Evolutionary conservation across 192 early-diverging fungal genomes (phyloP), one percentile per base, ranked within the genome.

Genomic region (Entomortierella parvispora): DNA sequence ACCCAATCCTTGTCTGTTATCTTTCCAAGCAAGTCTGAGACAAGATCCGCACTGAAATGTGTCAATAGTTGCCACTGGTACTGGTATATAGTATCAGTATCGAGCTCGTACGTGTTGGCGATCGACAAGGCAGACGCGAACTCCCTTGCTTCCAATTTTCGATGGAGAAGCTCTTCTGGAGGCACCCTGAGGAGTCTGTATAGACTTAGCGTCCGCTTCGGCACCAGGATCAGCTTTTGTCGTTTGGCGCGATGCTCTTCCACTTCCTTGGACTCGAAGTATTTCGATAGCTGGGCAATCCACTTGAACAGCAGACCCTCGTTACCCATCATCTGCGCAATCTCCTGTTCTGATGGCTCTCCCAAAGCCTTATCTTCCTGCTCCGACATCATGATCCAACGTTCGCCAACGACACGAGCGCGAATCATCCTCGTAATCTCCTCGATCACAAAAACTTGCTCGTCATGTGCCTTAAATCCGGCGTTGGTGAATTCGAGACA

Each of bases 1-100:
- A 90, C 88, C 90, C 90, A 93, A 29, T 77, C 68, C 46, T 83
- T 76, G 60, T 93, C 84, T 17, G 80, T 62, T 34, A 93, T 81
- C 47, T 82, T 82, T 8, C 78, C 69, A 18, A 91, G 62, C 3
- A 80, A 47, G 4, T 75, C 78, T 2, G 84, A 67, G 20, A 85
- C 71, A 10, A 72, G 58, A 2, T 59, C 74, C 0, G 46, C 43
- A 51, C 51, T 66, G 49, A 62, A 20, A 22, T 71, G 57, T 2
- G 52, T 57, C 22, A 80, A 54, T 2, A 80, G 64, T 25, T 59
- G 52, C 88, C 89, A 91, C 58, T 85, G 86, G 9, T 86, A 79
- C 64, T 93, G 87, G 67, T 88, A 89, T 10, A 92, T 69, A 10
- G 82, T 67, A 55, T 93, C 89, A n/a, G 78, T 83, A 46, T 84